Base-by-base conservation (phyloP, 495 filamentous ascomycete species). In the Hyaloscypha finlandica region DNA sequence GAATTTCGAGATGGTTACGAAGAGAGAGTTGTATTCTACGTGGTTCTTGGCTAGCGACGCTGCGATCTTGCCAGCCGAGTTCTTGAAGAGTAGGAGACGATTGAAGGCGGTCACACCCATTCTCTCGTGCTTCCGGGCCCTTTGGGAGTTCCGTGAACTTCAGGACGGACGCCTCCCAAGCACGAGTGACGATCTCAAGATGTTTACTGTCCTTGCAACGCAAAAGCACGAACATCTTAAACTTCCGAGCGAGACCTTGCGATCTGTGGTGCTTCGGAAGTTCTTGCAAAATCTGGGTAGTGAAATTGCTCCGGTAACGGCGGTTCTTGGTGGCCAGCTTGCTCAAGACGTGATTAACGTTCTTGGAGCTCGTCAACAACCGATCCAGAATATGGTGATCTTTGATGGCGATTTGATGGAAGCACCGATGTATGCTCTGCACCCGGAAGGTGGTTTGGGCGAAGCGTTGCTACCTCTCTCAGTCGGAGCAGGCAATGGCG, bases 301-400 rank as follows among this genome's bases (percentile, higher is more conserved):
- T 69, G 95, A 99, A 77, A 77, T 99, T 33, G 88, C 90, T 33
- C 93, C 95, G 29, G 92, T 96, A 12, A 89, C 93, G 2, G 94
- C 95, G 0, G 93, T 97, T 65, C 76, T 98, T 30, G 95, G 95
- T 31, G 95, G 93, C 0, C 86, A 91, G 73, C 81, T 99, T 5
- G 93, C 94, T 3, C 95, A 99, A 78, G 95, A 99, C 74, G 92
- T 96, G 22, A 98, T 99, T 77, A 98, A 97, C 68, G 94, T 97
- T 42, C 85, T 98, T 9, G 92, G 93, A 29, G 85, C 88, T 69
- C 84, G 91, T 52, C 92, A 97, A 78, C 95, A 98, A 76, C 95
- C 95, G 3, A 85, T 98, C 19, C 96, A 98, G 81, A 99, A 99
- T 74, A 86, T 97, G 73, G 82, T 96, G 39, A 79, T 98, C 12